These are phyloP conservation scores for Diaporthe sp. DNA, from an alignment of 2,329 filamentous ascomycete species.

Conservation along the genomic window DNA sequence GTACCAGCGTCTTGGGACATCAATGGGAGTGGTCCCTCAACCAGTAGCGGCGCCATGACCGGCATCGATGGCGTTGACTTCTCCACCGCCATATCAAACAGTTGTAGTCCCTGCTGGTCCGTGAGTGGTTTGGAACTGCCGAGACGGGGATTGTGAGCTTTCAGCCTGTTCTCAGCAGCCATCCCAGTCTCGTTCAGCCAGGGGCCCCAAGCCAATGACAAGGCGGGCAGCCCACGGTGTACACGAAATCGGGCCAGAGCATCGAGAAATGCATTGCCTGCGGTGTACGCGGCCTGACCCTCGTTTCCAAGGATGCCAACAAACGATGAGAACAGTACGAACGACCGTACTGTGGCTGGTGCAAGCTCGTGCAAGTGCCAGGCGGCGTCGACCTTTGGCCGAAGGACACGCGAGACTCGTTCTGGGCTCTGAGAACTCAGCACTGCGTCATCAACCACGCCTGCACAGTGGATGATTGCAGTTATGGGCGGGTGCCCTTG, in stretches of 20 bases:
- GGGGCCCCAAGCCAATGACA: conserved; percentile 10
- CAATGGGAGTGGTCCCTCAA: background rate
- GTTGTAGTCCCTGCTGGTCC: background rate
- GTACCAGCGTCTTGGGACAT: background rate
- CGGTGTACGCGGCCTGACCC: background rate
- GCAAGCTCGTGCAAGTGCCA: conserved; percentile 21
- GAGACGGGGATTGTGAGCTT: background rate
- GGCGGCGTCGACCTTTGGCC: conserved; percentile 18
- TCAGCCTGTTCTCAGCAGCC: conserved; percentile 8
- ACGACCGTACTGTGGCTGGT: background rate
- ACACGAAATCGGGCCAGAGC: background rate
- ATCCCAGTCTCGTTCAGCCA: conserved; percentile 19
- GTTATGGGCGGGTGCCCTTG: background rate
- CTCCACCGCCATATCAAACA: conserved; percentile 9
- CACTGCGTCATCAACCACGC: background rate
- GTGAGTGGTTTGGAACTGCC: background rate
- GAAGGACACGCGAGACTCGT: conserved; percentile 1
- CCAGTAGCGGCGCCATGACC: background rate
- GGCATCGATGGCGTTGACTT: background rate
- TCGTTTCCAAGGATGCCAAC: conserved; percentile 3
- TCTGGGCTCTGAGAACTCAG: background rate
- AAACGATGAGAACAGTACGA: conserved; percentile 12
- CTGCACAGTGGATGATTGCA: conserved; percentile 2
- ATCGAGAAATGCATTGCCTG: background rate
- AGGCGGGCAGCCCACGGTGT: background rate